Conservation (phyloP, 345 rosid species). For the Balakata baccata region DNA sequence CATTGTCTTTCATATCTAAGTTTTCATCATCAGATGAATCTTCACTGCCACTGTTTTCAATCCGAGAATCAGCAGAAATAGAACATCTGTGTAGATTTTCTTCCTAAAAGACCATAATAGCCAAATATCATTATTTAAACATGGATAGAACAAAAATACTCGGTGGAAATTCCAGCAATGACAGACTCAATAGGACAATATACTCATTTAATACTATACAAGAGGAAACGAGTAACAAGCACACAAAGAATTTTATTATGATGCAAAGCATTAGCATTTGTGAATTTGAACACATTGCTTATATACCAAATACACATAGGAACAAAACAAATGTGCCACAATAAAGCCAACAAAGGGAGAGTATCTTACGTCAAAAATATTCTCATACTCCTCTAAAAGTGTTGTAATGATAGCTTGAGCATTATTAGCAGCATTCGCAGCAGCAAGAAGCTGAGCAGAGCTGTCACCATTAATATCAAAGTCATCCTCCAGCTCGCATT, state of each 20-base stretch:
- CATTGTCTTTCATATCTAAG: slow-evolving; percentile 59
- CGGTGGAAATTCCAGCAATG: neutral
- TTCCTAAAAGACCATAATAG: slow-evolving; percentile 55
- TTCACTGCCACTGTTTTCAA: slow-evolving; percentile 86
- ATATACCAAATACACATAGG: neutral
- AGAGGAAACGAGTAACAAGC: neutral
- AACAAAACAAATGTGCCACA: slow-evolving; percentile 3
- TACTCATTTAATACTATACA: neutral
- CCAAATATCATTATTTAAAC: neutral
- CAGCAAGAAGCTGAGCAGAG: slow-evolving; percentile 99
- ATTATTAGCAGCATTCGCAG: slow-evolving; percentile 96
- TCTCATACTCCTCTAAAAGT: slow-evolving; percentile 85
- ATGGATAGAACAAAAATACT: neutral
- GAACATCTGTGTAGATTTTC: slow-evolving; percentile 94
- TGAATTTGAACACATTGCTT: neutral
- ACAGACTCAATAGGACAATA: neutral
- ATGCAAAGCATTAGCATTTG: neutral
- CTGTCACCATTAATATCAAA: slow-evolving; percentile 78
- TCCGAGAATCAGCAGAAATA: slow-evolving; percentile 79
- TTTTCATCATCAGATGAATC: slow-evolving; percentile 91
- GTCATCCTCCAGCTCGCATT: slow-evolving; percentile 92
- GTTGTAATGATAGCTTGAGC: slow-evolving; percentile 85
- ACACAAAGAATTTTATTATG: neutral
- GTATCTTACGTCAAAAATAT: slow-evolving; percentile 80
- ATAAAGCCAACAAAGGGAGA: slow-evolving; percentile 14